Percentiles rank a stretch among this genome's conserved stretches.
Conservation (phyloP, 2,329 filamentous ascomycete species). For the Hansfordia pulvinata region DNA sequence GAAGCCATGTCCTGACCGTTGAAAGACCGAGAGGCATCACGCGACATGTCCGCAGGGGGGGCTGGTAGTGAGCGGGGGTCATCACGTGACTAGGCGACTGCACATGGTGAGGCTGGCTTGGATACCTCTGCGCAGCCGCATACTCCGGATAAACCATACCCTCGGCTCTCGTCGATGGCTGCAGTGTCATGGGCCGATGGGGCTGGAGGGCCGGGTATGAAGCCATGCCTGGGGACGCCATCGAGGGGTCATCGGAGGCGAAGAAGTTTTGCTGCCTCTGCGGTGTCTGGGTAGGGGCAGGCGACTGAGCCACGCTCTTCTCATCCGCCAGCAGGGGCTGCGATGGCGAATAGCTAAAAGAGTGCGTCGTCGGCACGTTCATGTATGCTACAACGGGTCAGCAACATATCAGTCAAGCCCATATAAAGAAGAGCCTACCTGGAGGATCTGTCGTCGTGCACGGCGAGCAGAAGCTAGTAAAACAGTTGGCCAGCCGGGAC, state of each 20-base stretch:
- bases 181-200: slow-evolving; percentile 12
- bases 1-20: no score
- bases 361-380: neutral
- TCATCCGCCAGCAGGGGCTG: no score
- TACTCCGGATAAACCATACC: slow-evolving; percentile 24
- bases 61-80: slow-evolving; percentile 6
- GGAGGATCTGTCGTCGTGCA: slow-evolving; percentile 18
- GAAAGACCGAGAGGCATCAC: no score
- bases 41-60: no score
- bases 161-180: slow-evolving; percentile 19
- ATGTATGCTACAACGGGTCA: neutral
- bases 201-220: slow-evolving; percentile 23
- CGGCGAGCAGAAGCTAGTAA: slow-evolving; percentile 21
- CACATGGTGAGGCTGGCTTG: no score
- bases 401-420: neutral
- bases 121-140: slow-evolving; percentile 12
- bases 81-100: slow-evolving; percentile 11
- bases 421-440: no score
- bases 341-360: no score
- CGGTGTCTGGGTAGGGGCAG: slow-evolving; percentile 12
- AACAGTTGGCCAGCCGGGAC: slow-evolving; percentile 17
- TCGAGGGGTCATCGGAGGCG: slow-evolving; percentile 13
- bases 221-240: slow-evolving; percentile 16
- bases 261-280: slow-evolving; percentile 14
- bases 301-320: no score